These are phyloP conservation scores for Nakazawaea ishiwadae DNA, from an alignment of 805 yeast species.

Conservation along the genomic window DNA sequence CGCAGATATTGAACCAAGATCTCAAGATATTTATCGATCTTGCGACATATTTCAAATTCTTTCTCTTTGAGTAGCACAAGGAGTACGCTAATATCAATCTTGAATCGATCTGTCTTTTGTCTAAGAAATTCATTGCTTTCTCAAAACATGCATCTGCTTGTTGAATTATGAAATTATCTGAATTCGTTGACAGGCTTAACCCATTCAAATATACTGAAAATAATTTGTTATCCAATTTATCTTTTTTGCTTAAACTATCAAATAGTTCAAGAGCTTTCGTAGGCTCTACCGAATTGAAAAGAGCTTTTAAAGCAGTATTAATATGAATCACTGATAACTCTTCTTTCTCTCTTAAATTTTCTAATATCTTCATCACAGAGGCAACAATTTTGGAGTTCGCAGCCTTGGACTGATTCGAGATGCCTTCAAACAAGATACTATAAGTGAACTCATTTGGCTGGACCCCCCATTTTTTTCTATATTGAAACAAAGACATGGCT, in stretches of 20 bases:
- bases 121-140: background rate
- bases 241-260: slow-evolving; percentile 20
- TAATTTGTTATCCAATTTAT: slow-evolving; percentile 5
- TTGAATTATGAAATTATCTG: slow-evolving; percentile 1
- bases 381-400: slow-evolving; percentile 24
- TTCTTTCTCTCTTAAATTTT: slow-evolving; percentile 24
- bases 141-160: slow-evolving; percentile 5
- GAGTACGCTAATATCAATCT: slow-evolving; percentile 3
- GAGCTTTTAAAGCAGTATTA: slow-evolving; percentile 41
- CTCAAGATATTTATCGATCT: slow-evolving; percentile 7
- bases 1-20: slow-evolving; percentile 11
- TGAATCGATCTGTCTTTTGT: slow-evolving; percentile 1
- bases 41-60: slow-evolving; percentile 5
- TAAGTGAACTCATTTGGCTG: slow-evolving; percentile 44
- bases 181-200: background rate
- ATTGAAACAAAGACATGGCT: slow-evolving; percentile 46
- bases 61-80: slow-evolving; percentile 4
- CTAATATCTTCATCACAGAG: slow-evolving; percentile 27
- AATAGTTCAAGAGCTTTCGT: slow-evolving; percentile 33
- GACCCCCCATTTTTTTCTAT: slow-evolving; percentile 60
- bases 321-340: slow-evolving; percentile 33
- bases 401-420: slow-evolving; percentile 27
- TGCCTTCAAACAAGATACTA: slow-evolving; percentile 42
- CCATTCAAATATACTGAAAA: slow-evolving; percentile 8
- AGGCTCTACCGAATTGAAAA: slow-evolving; percentile 35